phyloP scores from a whole-genome alignment of 495 filamentous ascomycete species.

The Margaritispora aquatica region DNA sequence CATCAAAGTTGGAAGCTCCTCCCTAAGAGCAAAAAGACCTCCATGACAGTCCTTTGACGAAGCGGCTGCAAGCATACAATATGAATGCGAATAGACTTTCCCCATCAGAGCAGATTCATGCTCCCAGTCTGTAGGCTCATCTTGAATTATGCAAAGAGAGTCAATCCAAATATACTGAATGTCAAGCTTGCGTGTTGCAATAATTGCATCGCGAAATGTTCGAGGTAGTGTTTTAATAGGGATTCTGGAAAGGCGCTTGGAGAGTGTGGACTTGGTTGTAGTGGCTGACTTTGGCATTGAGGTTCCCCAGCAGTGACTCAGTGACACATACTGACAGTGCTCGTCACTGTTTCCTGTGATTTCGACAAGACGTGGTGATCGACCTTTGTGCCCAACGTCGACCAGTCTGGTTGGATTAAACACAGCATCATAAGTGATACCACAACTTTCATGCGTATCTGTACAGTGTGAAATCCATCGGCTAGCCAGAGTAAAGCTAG shows the following conservation, averaged over 20 bases:
- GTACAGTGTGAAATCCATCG: conserved; percentile 1
- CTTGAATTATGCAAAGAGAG: conserved; percentile 29
- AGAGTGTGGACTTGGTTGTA: neutral
- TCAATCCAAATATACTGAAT: conserved; percentile 28
- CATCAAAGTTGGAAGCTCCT: neutral
- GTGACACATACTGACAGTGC: neutral
- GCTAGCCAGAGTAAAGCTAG: neutral
- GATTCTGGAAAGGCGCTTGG: neutral
- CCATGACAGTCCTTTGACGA: conserved; percentile 4
- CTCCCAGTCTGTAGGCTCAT: conserved; percentile 31
- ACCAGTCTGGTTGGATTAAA: conserved; percentile 8
- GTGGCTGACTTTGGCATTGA: conserved; percentile 1
- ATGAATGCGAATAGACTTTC: conserved; percentile 15
- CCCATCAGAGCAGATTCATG: conserved; percentile 32
- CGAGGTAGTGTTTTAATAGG: neutral
- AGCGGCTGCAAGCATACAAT: conserved; percentile 8
- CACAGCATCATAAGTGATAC: neutral
- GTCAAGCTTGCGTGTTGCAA: neutral
- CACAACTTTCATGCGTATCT: neutral
- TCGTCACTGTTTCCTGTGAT: neutral
- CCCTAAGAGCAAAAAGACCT: neutral
- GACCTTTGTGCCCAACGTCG: conserved; percentile 4
- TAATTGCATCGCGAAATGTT: conserved; percentile 9
- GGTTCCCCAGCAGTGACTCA: conserved; percentile 11
- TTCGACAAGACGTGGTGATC: neutral